phyloP scores from a whole-genome alignment of 23 red algal species.

The Gracilaria gracilis region DNA sequence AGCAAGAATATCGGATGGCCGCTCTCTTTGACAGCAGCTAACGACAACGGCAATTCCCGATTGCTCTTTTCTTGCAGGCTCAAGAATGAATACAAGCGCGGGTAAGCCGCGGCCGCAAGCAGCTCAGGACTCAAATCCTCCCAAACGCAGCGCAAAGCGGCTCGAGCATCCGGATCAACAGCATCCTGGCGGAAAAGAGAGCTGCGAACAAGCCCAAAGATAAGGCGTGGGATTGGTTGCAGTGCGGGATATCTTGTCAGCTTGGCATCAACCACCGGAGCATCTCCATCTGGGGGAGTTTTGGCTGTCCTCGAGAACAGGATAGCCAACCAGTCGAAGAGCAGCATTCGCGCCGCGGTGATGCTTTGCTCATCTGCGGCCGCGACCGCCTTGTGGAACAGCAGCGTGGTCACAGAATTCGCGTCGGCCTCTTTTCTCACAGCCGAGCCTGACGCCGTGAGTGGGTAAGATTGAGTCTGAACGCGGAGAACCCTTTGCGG shows the following conservation, averaged over 20 bases:
- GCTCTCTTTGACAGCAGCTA: slow-evolving; percentile 48
- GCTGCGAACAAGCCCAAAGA: slow-evolving; percentile 64
- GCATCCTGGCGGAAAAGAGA: slow-evolving; percentile 68
- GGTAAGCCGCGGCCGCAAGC: slow-evolving; percentile 48
- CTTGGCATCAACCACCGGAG: slow-evolving; percentile 23
- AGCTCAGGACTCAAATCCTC: slow-evolving; percentile 71
- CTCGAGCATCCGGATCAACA: slow-evolving; percentile 51
- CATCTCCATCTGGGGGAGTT: neutral
- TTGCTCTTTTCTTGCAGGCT: slow-evolving; percentile 59
- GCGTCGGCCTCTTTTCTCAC: slow-evolving; percentile 55
- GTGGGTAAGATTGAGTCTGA: slow-evolving; percentile 38
- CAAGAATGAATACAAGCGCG: slow-evolving; percentile 57
- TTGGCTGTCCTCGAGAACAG: slow-evolving; percentile 40
- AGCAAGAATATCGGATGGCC: slow-evolving; percentile 71
- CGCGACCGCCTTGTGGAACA: slow-evolving; percentile 62
- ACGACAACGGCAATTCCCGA: slow-evolving; percentile 29
- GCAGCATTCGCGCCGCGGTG: slow-evolving; percentile 49
- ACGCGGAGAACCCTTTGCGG: slow-evolving; percentile 61
- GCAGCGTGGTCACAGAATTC: slow-evolving; percentile 46
- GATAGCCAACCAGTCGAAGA: slow-evolving; percentile 65
- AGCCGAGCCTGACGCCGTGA: slow-evolving; percentile 5
- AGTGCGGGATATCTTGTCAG: slow-evolving; percentile 24
- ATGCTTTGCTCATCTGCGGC: slow-evolving; percentile 52
- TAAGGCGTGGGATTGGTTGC: slow-evolving; percentile 42
- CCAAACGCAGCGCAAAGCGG: slow-evolving; percentile 55